These are phyloP conservation scores for Umbelopsis sp. DNA, from an alignment of 371 early-diverging fungal genomes.

Conservation along the genomic window DNA sequence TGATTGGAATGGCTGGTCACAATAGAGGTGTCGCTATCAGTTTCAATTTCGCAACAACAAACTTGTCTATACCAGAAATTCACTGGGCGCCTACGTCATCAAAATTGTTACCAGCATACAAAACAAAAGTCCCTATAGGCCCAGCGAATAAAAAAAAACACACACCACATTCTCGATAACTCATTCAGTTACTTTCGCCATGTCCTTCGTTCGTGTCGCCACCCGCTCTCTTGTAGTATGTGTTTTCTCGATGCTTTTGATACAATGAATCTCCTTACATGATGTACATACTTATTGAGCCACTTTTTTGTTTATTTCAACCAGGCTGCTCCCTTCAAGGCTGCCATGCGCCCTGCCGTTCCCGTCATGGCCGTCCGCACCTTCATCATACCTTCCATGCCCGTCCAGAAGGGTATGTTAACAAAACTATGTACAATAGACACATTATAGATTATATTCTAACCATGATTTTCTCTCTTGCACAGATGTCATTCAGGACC, in stretches of 20 bases:
- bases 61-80: background rate
- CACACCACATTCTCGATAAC: constrained; percentile 11
- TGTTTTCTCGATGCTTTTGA: background rate
- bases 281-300: background rate
- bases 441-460: background rate
- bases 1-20: constrained; percentile 17
- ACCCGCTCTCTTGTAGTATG: constrained; percentile 37
- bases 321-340: constrained; percentile 26
- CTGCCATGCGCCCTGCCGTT: constrained; percentile 28
- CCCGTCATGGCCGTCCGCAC: constrained; percentile 48
- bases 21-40: constrained; percentile 1
- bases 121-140: background rate
- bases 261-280: background rate
- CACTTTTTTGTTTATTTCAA: background rate
- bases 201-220: constrained; percentile 54
- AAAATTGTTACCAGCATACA: background rate
- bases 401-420: constrained; percentile 49
- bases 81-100: constrained; percentile 5
- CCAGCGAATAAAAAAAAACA: background rate
- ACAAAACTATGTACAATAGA: background rate
- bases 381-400: constrained; percentile 41
- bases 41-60: constrained; percentile 6
- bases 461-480: background rate
- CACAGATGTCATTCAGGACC: constrained; percentile 53
- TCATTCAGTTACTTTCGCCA: constrained; percentile 18